Evolutionary conservation across 345 rosid species (phyloP).

Genomic region (Eucalyptus grandis): DNA sequence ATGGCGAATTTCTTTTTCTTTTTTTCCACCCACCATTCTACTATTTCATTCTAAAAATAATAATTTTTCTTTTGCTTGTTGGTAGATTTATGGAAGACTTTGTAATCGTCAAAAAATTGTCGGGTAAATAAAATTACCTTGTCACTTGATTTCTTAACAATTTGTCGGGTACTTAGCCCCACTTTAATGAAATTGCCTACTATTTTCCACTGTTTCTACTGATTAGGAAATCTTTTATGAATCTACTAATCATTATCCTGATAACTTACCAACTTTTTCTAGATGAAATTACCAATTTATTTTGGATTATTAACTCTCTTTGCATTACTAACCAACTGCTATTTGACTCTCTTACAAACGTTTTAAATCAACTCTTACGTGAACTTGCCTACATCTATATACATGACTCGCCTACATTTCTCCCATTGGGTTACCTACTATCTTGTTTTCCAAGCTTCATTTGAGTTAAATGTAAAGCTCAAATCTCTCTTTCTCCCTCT

Average conservation of each 20-base stretch:
- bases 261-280: neutral
- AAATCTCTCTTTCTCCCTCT: neutral
- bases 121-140: neutral
- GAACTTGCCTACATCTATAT: neutral
- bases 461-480: neutral
- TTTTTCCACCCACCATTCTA: neutral
- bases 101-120: neutral
- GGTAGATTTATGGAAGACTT: neutral
- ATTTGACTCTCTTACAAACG: neutral
- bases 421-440: neutral
- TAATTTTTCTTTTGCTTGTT: neutral
- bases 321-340: neutral
- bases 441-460: neutral
- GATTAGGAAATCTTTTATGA: neutral
- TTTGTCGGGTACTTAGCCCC: neutral
- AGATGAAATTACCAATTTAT: neutral
- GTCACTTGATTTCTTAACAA: neutral
- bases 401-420: neutral
- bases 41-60: neutral
- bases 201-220: neutral
- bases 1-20: neutral
- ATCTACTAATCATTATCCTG: neutral
- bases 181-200: neutral
- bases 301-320: neutral
- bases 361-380: neutral